These are phyloP conservation scores for Microcyclospora pomicola DNA, from an alignment of 2,329 filamentous ascomycete genomes.

Conservation along the genomic window DNA sequence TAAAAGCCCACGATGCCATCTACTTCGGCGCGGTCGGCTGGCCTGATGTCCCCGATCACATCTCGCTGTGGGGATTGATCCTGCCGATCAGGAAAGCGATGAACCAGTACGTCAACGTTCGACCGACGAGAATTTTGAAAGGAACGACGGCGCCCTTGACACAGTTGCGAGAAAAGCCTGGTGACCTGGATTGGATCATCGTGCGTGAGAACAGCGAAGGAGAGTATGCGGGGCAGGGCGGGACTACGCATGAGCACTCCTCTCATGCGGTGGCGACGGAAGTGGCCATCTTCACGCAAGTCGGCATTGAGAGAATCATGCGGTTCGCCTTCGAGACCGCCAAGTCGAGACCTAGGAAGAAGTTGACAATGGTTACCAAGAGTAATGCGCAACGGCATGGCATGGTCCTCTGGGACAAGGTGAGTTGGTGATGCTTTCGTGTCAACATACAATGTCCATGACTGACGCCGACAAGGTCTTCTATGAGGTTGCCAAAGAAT, in stretches of 20 bases:
- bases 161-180: slow-evolving; percentile 19
- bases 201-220: slow-evolving; percentile 36
- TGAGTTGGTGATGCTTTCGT: too few relatives aligned
- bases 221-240: slow-evolving; percentile 35
- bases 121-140: slow-evolving; percentile 35
- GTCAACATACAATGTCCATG: too few relatives aligned
- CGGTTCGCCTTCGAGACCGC: slow-evolving; percentile 36
- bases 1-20: slow-evolving; percentile 40
- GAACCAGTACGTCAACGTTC: slow-evolving; percentile 56
- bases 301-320: slow-evolving; percentile 35
- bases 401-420: slow-evolving; percentile 35
- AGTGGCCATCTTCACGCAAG: slow-evolving; percentile 33
- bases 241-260: slow-evolving; percentile 28
- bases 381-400: slow-evolving; percentile 36
- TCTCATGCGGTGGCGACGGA: slow-evolving; percentile 31
- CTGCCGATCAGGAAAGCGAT: slow-evolving; percentile 53
- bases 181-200: slow-evolving; percentile 35
- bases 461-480: slow-evolving; percentile 21
- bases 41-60: slow-evolving; percentile 52
- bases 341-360: slow-evolving; percentile 28
- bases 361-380: slow-evolving; percentile 38
- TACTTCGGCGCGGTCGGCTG: slow-evolving; percentile 48
- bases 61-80: slow-evolving; percentile 53
- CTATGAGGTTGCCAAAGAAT: slow-evolving; percentile 32
- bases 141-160: slow-evolving; percentile 29